Percentiles rank a stretch among this genome's conserved stretches.
These are phyloP conservation scores for Pseudomassariella vexata DNA, from an alignment of 2,329 filamentous ascomycete genomes.

Conservation along the genomic window DNA sequence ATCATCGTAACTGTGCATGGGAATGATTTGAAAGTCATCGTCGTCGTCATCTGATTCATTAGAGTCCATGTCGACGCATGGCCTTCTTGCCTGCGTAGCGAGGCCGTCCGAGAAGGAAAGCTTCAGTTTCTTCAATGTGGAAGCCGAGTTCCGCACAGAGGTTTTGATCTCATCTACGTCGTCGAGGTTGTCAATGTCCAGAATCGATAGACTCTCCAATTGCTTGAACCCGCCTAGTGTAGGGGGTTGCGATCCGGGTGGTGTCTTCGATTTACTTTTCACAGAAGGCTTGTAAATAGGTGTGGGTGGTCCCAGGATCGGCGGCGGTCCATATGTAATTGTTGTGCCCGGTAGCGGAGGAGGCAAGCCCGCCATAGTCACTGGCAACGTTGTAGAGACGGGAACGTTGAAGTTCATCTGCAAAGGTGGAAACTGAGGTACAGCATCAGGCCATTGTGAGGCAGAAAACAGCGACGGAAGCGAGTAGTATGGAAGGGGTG, in stretches of 20 bases:
- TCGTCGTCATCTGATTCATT: slow-evolving; percentile 50
- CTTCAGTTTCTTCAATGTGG: slow-evolving; percentile 47
- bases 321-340: slow-evolving; percentile 13
- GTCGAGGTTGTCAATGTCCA: slow-evolving; percentile 57
- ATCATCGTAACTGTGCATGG: slow-evolving; percentile 27
- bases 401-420: background rate
- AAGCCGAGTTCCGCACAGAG: slow-evolving; percentile 49
- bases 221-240: slow-evolving; percentile 53
- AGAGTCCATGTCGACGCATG: slow-evolving; percentile 31
- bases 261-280: slow-evolving; percentile 29
- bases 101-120: slow-evolving; percentile 53
- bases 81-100: slow-evolving; percentile 40
- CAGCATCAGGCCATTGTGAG: background rate
- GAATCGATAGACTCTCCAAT: slow-evolving; percentile 45
- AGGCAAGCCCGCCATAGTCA: background rate
- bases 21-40: slow-evolving; percentile 44
- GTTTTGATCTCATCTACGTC: slow-evolving; percentile 48
- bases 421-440: too few relatives aligned
- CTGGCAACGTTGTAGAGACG: background rate
- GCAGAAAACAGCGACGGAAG: background rate
- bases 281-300: slow-evolving; percentile 27
- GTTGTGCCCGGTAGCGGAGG: background rate
- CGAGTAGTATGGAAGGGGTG: slow-evolving; percentile 33
- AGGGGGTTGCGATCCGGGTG: slow-evolving; percentile 33
- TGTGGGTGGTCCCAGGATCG: slow-evolving; percentile 23